phyloP scores from a whole-genome alignment of 169 alveolate species.

The Plasmodium falciparum region DNA sequence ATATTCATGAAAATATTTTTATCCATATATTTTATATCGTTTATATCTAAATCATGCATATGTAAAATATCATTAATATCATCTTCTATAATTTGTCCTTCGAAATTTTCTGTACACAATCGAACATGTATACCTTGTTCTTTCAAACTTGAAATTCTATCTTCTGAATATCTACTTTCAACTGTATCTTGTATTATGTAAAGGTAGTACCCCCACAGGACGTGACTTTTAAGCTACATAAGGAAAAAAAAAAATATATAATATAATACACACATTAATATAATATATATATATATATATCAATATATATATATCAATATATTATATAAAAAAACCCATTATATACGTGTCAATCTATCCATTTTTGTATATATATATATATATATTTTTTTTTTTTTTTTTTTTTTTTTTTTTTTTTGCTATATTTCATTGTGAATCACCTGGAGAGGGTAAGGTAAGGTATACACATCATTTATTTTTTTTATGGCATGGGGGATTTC shows the following conservation, averaged over 20 bases:
- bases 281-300: background rate
- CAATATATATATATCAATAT: background rate
- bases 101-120: conserved; percentile 51
- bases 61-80: conserved; percentile 40
- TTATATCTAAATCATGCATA: conserved; percentile 28
- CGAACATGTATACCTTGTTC: conserved; percentile 42
- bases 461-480: conserved; percentile 2
- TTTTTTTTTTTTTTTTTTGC: too few species aligned
- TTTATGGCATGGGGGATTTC: conserved; percentile 5
- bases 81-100: conserved; percentile 24
- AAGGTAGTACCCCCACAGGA: conserved; percentile 64
- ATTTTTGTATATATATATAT: background rate
- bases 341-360: too few species aligned
- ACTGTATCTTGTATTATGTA: conserved; percentile 63
- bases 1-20: conserved; percentile 39
- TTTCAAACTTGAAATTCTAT: conserved; percentile 7
- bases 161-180: conserved; percentile 58
- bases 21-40: conserved; percentile 26
- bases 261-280: background rate
- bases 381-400: background rate
- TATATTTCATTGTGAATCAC: conserved; percentile 2
- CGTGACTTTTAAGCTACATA: conserved; percentile 30
- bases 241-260: background rate
- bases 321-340: background rate
- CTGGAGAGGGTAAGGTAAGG: conserved; percentile 27